Evolutionary conservation across 345 rosid species (phyloP).

Genomic region (Hibiscus trionum): DNA sequence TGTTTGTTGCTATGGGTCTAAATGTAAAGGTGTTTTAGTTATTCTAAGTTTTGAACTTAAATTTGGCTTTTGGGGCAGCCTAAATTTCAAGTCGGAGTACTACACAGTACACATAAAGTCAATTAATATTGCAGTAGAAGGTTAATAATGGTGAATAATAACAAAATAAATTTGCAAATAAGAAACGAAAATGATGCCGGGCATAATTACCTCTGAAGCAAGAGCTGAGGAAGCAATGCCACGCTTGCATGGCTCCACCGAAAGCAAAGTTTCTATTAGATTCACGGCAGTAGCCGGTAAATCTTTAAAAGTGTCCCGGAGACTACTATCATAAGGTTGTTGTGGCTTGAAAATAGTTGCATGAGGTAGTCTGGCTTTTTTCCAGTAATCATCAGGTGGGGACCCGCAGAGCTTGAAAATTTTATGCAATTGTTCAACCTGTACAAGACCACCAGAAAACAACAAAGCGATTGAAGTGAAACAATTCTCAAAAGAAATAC

Average conservation of each 20-base stretch:
- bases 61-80: too few species aligned
- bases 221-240: slow-evolving; percentile 80
- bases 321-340: slow-evolving; percentile 76
- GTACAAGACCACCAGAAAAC: slow-evolving; percentile 4
- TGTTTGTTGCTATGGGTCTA: not conserved
- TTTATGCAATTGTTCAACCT: slow-evolving; percentile 89
- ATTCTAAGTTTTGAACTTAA: too few species aligned
- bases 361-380: slow-evolving; percentile 84
- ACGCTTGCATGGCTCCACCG: slow-evolving; percentile 79
- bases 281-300: slow-evolving; percentile 43
- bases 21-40: too few species aligned
- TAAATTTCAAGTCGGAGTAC: not conserved
- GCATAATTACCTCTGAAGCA: slow-evolving; percentile 66
- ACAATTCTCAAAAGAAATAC: not conserved
- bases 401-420: slow-evolving; percentile 98
- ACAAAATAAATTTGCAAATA: not conserved
- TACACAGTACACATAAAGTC: not conserved
- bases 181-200: not conserved
- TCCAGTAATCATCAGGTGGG: slow-evolving; percentile 93
- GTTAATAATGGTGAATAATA: not conserved
- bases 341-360: slow-evolving; percentile 88
- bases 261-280: slow-evolving; percentile 72
- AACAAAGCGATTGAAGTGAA: not conserved
- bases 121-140: not conserved
- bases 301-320: slow-evolving; percentile 60